A percentile compares a stretch with the other conserved stretches of the same genome.
phyloP scores from a whole-genome alignment of 2,329 filamentous ascomycete genomes.

The Penicillium janthinellum region DNA sequence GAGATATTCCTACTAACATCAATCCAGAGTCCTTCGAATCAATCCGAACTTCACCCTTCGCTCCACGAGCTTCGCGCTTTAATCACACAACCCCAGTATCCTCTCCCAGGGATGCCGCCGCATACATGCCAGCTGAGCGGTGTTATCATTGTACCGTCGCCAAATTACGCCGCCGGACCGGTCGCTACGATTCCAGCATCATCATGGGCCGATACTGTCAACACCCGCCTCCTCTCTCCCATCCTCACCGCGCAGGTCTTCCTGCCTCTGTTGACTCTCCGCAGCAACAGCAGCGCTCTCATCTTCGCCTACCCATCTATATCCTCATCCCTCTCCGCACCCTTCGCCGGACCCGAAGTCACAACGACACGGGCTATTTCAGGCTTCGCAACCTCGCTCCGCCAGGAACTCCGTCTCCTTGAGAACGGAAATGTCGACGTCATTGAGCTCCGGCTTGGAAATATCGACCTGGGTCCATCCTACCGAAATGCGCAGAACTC shows the following conservation, averaged over 20 bases:
- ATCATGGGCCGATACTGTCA: slow-evolving; percentile 85
- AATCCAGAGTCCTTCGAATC: slow-evolving; percentile 62
- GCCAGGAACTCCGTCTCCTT: slow-evolving; percentile 75
- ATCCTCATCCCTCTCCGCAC: slow-evolving; percentile 47
- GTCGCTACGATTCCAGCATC: slow-evolving; percentile 83
- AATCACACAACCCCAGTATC: slow-evolving; percentile 73
- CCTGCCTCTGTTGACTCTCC: slow-evolving; percentile 71
- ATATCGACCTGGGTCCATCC: slow-evolving; percentile 77
- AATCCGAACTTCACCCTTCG: slow-evolving; percentile 58
- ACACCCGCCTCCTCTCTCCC: slow-evolving; percentile 86
- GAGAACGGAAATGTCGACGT: slow-evolving; percentile 66
- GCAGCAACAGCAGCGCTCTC: slow-evolving; percentile 54
- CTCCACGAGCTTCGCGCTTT: slow-evolving; percentile 71
- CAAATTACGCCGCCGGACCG: slow-evolving; percentile 77
- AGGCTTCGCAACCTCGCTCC: slow-evolving; percentile 78
- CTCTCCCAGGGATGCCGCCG: slow-evolving; percentile 72
- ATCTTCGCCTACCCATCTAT: slow-evolving; percentile 49
- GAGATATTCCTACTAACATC: neutral
- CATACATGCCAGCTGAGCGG: slow-evolving; percentile 77
- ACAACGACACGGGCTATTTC: slow-evolving; percentile 84
- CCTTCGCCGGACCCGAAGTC: slow-evolving; percentile 71
- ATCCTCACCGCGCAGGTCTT: slow-evolving; percentile 88
- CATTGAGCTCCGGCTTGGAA: slow-evolving; percentile 85
- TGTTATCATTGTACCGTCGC: slow-evolving; percentile 77
- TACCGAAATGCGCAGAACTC: slow-evolving; percentile 47